Percentiles rank a stretch among this genome's conserved stretches.
Conservation (phyloP, 768 basidiomycete genomes). For the Suillus alpinus region DNA sequence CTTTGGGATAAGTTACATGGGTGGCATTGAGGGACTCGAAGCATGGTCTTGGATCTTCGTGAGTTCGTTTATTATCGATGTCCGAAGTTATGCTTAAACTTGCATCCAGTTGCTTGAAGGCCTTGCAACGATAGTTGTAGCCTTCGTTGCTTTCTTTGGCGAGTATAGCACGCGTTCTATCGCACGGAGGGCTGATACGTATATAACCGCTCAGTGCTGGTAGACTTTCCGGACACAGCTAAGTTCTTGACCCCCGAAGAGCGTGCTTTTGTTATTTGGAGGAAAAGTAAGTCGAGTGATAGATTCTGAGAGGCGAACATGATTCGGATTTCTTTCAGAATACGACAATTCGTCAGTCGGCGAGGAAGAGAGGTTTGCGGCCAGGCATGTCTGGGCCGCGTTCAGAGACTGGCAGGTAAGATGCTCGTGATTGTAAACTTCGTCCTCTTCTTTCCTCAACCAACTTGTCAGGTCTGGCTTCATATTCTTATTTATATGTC, state of each 20-base stretch:
- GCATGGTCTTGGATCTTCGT: slow-evolving; percentile 75
- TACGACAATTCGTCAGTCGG: slow-evolving; percentile 54
- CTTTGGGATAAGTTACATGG: slow-evolving; percentile 53
- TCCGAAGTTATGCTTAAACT: slow-evolving; percentile 2
- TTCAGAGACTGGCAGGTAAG: slow-evolving; percentile 59
- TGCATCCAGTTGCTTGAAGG: slow-evolving; percentile 49
- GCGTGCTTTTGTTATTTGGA: slow-evolving; percentile 50
- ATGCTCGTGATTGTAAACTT: background rate
- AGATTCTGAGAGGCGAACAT: background rate
- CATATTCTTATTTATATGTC: slow-evolving; percentile 62
- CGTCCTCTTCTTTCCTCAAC: background rate
- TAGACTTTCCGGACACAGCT: slow-evolving; percentile 61
- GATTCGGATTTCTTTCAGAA: slow-evolving; percentile 34
- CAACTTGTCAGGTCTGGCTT: slow-evolving; percentile 39
- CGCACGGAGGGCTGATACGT: background rate
- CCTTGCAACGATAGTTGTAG: slow-evolving; percentile 55
- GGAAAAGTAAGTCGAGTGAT: slow-evolving; percentile 43
- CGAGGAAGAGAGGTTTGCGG: slow-evolving; percentile 57
- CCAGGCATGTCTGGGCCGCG: slow-evolving; percentile 50
- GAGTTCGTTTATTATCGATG: slow-evolving; percentile 13
- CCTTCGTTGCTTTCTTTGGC: slow-evolving; percentile 51
- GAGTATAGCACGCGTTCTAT: slow-evolving; percentile 5
- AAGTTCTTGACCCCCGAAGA: slow-evolving; percentile 63
- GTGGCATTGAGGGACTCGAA: slow-evolving; percentile 39
- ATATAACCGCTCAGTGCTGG: slow-evolving; percentile 41